A percentile compares a stretch with the other conserved stretches of the same genome.
Conservation (phyloP, 1,139 yeast genomes). For the Yamadazyma pseudoaaseri region DNA sequence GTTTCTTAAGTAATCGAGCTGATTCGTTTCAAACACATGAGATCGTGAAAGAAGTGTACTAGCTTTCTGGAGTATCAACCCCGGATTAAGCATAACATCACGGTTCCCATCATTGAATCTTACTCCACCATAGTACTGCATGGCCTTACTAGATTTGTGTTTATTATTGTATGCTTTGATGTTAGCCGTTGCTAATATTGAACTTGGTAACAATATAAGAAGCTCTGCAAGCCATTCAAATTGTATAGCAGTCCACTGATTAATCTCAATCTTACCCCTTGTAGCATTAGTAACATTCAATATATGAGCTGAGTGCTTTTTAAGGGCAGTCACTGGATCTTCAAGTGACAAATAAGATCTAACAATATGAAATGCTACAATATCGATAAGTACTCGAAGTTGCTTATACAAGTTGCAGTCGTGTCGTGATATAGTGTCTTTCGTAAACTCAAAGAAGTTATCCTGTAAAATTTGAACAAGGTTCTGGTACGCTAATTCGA, state of each 20-base stretch:
- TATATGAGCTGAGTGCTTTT: slow-evolving; percentile 65
- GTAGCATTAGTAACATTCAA: slow-evolving; percentile 30
- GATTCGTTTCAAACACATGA: slow-evolving; percentile 2
- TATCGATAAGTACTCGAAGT: slow-evolving; percentile 53
- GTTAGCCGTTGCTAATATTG: slow-evolving; percentile 32
- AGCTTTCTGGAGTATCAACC: slow-evolving; percentile 29
- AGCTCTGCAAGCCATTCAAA: slow-evolving; percentile 60
- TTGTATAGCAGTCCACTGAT: slow-evolving; percentile 44
- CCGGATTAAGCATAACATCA: slow-evolving; percentile 30
- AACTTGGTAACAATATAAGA: slow-evolving; percentile 42
- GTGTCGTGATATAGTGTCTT: slow-evolving; percentile 22
- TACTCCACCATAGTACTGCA: slow-evolving; percentile 35
- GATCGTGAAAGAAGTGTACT: slow-evolving; percentile 5
- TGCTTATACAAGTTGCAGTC: slow-evolving; percentile 30
- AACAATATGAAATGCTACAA: slow-evolving; percentile 60
- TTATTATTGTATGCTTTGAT: slow-evolving; percentile 10
- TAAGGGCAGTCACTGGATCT: slow-evolving; percentile 57
- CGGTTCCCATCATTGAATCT: slow-evolving; percentile 27
- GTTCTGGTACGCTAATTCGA: slow-evolving; percentile 37
- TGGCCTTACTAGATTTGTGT: slow-evolving; percentile 10
- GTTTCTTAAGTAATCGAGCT: slow-evolving; percentile 11
- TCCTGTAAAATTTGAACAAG: slow-evolving; percentile 27
- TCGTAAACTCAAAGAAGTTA: slow-evolving; percentile 16
- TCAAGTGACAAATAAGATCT: slow-evolving; percentile 62
- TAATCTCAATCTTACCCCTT: slow-evolving; percentile 12